Conservation (phyloP, 768 basidiomycete genomes). For the Phanerochaete carnosa region DNA sequence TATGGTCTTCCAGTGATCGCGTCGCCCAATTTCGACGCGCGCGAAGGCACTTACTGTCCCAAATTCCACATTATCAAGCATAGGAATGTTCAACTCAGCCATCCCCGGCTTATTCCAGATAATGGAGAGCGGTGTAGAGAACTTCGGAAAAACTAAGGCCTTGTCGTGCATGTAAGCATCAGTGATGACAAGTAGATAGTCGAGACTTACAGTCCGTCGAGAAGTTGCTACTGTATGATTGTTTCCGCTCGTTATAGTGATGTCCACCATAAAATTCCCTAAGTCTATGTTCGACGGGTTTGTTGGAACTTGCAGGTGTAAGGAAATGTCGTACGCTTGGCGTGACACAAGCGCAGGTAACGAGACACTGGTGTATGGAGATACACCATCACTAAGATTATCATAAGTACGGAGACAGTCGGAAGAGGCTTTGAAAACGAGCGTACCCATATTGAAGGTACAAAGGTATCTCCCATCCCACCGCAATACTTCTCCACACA, state of each 20-base stretch:
- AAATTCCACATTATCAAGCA: constrained; percentile 54
- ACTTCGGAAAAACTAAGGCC: constrained; percentile 54
- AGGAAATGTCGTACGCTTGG: constrained; percentile 74
- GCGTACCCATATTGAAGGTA: constrained; percentile 79
- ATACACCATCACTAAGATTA: constrained; percentile 50
- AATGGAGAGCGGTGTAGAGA: constrained; percentile 28
- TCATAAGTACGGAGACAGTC: background rate
- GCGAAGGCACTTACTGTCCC: constrained; percentile 49
- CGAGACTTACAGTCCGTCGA: constrained; percentile 58
- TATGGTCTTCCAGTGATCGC: constrained; percentile 67
- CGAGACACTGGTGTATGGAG: constrained; percentile 58
- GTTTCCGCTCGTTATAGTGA: constrained; percentile 54
- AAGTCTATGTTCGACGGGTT: constrained; percentile 66
- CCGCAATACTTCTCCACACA: constrained; percentile 71
- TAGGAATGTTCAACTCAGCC: constrained; percentile 48
- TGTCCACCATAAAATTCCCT: constrained; percentile 81
- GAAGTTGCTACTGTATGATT: constrained; percentile 62
- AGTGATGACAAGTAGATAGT: background rate
- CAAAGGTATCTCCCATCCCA: constrained; percentile 65
- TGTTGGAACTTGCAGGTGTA: constrained; percentile 63
- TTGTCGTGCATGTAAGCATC: constrained; percentile 23
- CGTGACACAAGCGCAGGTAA: constrained; percentile 51
- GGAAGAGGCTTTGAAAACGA: background rate
- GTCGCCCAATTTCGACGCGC: constrained; percentile 69
- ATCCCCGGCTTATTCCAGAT: constrained; percentile 39